These are phyloP conservation scores for Cerioporus squamosus DNA, from an alignment of 1,284 basidiomycete genomes.

Conservation along the genomic window DNA sequence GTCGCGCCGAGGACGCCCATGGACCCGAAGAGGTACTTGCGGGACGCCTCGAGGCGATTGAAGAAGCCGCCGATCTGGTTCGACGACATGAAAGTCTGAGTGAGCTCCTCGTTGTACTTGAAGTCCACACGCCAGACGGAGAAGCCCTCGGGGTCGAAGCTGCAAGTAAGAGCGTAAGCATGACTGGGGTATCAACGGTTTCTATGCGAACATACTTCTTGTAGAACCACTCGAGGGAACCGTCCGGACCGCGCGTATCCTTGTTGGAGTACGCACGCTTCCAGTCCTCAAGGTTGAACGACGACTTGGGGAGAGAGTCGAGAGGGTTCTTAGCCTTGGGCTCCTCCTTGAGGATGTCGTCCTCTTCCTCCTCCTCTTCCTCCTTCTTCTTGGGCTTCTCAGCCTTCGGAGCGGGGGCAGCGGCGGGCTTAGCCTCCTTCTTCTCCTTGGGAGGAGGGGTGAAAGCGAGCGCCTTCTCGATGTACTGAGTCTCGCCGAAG, in stretches of 20 bases:
- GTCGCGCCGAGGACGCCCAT: constrained; percentile 86
- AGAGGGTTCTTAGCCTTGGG: constrained; percentile 94
- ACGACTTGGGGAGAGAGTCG: constrained; percentile 89
- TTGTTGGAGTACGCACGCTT: constrained; percentile 98
- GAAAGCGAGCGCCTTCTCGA: constrained; percentile 77
- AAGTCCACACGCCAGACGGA: constrained; percentile 93
- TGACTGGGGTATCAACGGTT: not conserved
- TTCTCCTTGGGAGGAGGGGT: constrained; percentile 77
- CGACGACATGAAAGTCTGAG: constrained; percentile 90
- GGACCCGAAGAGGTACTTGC: constrained; percentile 95
- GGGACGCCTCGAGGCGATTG: constrained; percentile 93
- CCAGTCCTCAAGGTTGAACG: constrained; percentile 97
- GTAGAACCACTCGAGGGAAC: constrained; percentile 89
- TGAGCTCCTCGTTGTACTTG: constrained; percentile 97
- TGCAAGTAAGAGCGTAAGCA: constrained; percentile 35
- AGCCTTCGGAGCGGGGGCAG: constrained; percentile 54
- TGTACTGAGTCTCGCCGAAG: constrained; percentile 64
- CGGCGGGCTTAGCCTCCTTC: constrained; percentile 51
- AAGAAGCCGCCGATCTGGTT: constrained; percentile 95
- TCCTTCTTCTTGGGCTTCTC: constrained; percentile 56
- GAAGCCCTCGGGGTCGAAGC: constrained; percentile 92
- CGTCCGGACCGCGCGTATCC: constrained; percentile 83
- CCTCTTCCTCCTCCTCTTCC: constrained; percentile 71
- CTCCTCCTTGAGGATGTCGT: constrained; percentile 62
- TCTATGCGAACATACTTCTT: constrained; percentile 65